Evolutionary conservation across 2,329 filamentous ascomycete species (phyloP).

Genomic region (Sarocladiaceae sp.): DNA sequence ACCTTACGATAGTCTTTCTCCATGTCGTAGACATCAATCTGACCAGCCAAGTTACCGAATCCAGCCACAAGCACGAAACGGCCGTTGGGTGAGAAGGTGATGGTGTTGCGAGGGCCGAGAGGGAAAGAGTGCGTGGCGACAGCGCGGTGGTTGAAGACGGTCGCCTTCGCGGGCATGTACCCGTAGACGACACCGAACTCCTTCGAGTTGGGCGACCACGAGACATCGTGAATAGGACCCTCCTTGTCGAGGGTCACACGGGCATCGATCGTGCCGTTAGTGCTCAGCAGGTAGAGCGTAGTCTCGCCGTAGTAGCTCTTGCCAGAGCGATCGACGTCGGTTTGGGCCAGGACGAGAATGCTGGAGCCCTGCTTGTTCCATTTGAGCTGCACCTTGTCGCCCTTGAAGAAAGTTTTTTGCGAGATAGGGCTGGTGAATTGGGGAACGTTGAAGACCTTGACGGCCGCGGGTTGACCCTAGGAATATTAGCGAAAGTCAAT

Average conservation of each 20-base stretch:
- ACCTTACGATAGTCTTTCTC: constrained; percentile 92
- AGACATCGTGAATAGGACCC: constrained; percentile 93
- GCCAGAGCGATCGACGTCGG: constrained; percentile 94
- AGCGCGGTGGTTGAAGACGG: constrained; percentile 90
- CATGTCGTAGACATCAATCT: constrained; percentile 96
- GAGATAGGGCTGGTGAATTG: constrained; percentile 78
- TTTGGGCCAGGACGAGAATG: constrained; percentile 91
- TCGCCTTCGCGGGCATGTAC: constrained; percentile 98
- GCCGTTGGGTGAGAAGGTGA: constrained; percentile 87
- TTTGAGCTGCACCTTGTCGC: constrained; percentile 96
- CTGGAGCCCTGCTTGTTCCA: constrained; percentile 93
- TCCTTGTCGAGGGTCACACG: constrained; percentile 92
- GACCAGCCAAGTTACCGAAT: constrained; percentile 93
- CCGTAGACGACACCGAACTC: constrained; percentile 98
- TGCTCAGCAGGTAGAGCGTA: constrained; percentile 88
- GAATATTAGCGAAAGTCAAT: constrained; percentile 10
- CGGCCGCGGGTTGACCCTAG: constrained; percentile 84
- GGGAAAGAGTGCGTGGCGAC: constrained; percentile 79
- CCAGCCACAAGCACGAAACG: constrained; percentile 91
- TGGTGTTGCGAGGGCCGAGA: constrained; percentile 85
- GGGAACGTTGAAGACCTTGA: constrained; percentile 92
- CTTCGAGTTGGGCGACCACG: constrained; percentile 97
- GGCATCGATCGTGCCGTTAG: constrained; percentile 87
- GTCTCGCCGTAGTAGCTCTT: constrained; percentile 99
- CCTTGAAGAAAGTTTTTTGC: constrained; percentile 99